Conservation (phyloP, 768 basidiomycete species). For the Cyclocybe cylindracea region DNA sequence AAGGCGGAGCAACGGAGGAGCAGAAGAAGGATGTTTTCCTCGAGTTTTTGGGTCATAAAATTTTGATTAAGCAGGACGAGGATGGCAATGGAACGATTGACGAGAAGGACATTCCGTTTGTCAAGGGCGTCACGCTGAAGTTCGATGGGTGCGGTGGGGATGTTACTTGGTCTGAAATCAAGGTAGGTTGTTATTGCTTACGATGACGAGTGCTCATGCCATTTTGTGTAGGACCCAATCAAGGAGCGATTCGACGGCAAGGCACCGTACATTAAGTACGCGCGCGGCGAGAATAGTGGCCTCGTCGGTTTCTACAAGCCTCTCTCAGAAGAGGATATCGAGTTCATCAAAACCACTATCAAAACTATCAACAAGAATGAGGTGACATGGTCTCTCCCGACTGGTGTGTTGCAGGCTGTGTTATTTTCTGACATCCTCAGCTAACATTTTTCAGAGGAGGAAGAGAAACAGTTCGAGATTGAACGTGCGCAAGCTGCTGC, state of each 20-base stretch:
- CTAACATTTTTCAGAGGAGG: conserved; percentile 52
- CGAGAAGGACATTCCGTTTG: conserved; percentile 56
- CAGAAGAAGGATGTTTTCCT: conserved; percentile 62
- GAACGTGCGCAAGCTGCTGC: conserved; percentile 75
- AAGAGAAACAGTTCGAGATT: conserved; percentile 71
- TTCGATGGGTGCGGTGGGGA: conserved; percentile 61
- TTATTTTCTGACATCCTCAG: not conserved
- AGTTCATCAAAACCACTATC: conserved; percentile 65
- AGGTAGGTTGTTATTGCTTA: conserved; percentile 31
- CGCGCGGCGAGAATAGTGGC: conserved; percentile 44
- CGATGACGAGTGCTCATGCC: not conserved
- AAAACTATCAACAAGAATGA: conserved; percentile 65
- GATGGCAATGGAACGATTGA: conserved; percentile 65
- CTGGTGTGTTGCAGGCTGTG: conserved; percentile 39
- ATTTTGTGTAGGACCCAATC: conserved; percentile 39
- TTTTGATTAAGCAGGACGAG: conserved; percentile 64
- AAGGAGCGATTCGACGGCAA: conserved; percentile 51
- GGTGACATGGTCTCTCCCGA: conserved; percentile 64
- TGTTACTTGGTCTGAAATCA: conserved; percentile 50
- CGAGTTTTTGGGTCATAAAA: conserved; percentile 72
- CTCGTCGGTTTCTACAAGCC: conserved; percentile 67
- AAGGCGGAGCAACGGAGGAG: conserved; percentile 24
- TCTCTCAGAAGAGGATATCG: conserved; percentile 71
- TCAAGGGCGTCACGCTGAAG: conserved; percentile 53
- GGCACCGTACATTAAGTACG: conserved; percentile 53